Evolutionary conservation across 2,329 filamentous ascomycete genomes (phyloP).

Genomic region (Ceratocystis variospora): DNA sequence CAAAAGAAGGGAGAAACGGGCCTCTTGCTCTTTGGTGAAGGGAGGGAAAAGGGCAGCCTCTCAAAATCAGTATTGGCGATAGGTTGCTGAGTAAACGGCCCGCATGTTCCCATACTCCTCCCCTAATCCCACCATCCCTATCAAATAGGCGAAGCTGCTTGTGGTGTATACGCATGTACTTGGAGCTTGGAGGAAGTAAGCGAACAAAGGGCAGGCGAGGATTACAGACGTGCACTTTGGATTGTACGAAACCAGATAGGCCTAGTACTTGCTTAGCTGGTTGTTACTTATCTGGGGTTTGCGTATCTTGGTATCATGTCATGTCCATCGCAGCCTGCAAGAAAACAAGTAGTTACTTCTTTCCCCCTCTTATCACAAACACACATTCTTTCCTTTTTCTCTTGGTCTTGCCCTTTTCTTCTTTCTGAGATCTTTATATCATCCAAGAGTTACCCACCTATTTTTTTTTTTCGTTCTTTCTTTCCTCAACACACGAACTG

Average conservation of each 20-base stretch:
- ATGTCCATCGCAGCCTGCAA: background rate
- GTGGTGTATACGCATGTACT: background rate
- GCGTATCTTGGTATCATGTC: background rate
- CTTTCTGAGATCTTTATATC: background rate
- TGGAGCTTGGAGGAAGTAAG: too few relatives aligned
- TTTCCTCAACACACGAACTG: background rate
- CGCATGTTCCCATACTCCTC: background rate
- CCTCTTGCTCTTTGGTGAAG: background rate
- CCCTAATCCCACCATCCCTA: background rate
- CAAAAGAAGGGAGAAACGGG: background rate
- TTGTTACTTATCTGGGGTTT: background rate
- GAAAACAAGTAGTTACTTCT: conserved; percentile 7
- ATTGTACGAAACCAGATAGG: too few relatives aligned
- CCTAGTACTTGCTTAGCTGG: background rate
- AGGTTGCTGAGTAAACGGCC: background rate
- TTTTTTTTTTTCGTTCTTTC: background rate
- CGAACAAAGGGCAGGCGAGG: too few relatives aligned
- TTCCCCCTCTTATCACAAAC: background rate
- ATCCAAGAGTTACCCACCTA: background rate
- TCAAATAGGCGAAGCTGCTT: background rate
- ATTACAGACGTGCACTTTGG: too few relatives aligned
- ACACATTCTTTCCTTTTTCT: background rate
- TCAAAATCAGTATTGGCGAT: background rate
- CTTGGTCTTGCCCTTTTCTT: background rate
- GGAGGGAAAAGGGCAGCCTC: conserved; percentile 1